A percentile compares a stretch with the other conserved stretches of the same genome.
Conservation (phyloP, 352 stramenopile species). For the Phytophthora melonis region DNA sequence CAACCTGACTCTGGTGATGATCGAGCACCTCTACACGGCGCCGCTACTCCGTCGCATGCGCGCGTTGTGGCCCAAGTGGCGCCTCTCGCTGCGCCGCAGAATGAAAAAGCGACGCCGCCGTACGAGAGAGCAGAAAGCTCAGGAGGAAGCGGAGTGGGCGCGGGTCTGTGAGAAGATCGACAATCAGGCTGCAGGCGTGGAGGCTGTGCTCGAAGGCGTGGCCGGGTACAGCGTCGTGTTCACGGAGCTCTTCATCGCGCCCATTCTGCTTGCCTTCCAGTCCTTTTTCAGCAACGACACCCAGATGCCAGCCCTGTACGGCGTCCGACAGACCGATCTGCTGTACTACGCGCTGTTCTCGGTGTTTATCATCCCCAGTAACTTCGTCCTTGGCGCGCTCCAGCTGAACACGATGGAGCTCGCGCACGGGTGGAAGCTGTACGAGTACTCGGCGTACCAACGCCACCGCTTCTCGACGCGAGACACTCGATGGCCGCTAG, state of each 20-base stretch:
- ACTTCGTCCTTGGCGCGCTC: constrained; percentile 94
- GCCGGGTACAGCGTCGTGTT: constrained; percentile 93
- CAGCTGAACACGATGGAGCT: constrained; percentile 97
- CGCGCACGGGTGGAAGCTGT: constrained; percentile 96
- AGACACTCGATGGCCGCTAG: constrained; percentile 94
- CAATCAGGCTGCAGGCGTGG: constrained; percentile 92
- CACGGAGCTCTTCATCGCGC: constrained; percentile 87
- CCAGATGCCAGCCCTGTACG: constrained; percentile 93
- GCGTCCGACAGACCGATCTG: constrained; percentile 94
- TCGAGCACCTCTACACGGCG: constrained; percentile 96
- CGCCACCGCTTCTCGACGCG: constrained; percentile 95
- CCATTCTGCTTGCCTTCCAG: constrained; percentile 90
- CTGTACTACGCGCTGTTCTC: constrained; percentile 96
- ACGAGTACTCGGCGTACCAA: constrained; percentile 98
- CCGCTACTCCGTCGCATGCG: constrained; percentile 84
- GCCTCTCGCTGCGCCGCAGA: constrained; percentile 84
- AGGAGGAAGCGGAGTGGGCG: constrained; percentile 93
- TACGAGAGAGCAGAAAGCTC: constrained; percentile 93
- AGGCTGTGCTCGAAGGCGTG: constrained; percentile 93
- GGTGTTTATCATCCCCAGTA: constrained; percentile 96
- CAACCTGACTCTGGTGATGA: constrained; percentile 92
- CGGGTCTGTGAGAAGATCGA: constrained; percentile 96
- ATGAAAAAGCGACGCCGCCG: constrained; percentile 77
- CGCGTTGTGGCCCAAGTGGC: constrained; percentile 93
- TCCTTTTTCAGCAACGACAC: constrained; percentile 92